Evolutionary conservation across 2,329 filamentous ascomycete species (phyloP).

Genomic region (Kalaharituber pfeilii): DNA sequence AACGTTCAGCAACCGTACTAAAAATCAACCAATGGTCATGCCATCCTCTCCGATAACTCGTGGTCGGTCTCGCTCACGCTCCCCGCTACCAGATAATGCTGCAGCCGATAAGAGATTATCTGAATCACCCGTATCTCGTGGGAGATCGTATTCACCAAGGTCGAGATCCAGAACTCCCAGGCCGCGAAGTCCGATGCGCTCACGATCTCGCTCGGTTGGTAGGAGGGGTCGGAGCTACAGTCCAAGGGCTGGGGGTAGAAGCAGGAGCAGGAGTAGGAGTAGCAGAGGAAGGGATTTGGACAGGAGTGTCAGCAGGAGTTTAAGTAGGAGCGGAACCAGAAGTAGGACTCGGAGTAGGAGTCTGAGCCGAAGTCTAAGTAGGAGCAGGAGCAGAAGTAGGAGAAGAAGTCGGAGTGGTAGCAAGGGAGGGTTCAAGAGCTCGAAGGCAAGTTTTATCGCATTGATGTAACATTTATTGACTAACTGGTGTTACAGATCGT

Average conservation of each 20-base stretch:
- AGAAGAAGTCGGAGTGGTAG: constrained; percentile 16
- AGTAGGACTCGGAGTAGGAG: background rate
- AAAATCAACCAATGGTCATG: no score
- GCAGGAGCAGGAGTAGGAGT: background rate
- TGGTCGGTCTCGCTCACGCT: constrained; percentile 13
- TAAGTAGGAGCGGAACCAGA: constrained; percentile 13
- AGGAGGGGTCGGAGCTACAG: constrained; percentile 7
- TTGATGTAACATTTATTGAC: background rate
- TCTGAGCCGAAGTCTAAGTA: constrained; percentile 1
- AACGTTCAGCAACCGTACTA: no score
- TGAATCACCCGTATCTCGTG: constrained; percentile 13
- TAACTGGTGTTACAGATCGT: constrained; percentile 60
- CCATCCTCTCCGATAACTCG: constrained; percentile 10
- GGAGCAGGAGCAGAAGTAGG: constrained; percentile 10
- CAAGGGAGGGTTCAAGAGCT: constrained; percentile 17
- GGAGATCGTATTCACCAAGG: constrained; percentile 15
- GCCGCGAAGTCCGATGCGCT: constrained; percentile 7
- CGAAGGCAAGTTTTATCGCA: constrained; percentile 11
- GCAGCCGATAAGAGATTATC: background rate
- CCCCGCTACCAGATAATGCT: constrained; percentile 6
- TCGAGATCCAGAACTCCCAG: background rate
- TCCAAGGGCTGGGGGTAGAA: background rate
- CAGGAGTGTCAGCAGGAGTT: background rate
- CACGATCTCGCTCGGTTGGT: constrained; percentile 6
- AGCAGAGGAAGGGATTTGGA: no score